Base-by-base conservation (phyloP, 495 filamentous ascomycete species). In the Penicillium manginii region DNA sequence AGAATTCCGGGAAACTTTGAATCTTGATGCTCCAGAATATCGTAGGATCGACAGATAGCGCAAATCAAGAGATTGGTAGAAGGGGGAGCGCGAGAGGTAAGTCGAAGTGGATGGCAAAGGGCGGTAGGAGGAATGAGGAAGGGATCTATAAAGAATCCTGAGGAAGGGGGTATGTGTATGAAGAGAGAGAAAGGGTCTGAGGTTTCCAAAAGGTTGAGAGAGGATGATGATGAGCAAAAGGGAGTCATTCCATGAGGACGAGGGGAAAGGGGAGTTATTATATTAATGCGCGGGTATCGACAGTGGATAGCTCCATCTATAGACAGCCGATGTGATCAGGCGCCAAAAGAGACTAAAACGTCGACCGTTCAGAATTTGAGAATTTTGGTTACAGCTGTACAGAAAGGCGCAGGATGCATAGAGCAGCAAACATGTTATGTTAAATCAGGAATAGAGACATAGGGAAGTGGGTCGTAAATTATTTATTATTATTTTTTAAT, bases 311-410 rank as follows among this genome's bases (percentile, higher is more conserved):
- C 61, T 67, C 64, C 58, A 67, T 70, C 65, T 66, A 68, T 65
- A 64, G 55, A 59, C 19, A 47, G 45, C 22, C 50, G 63, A 73
- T 73, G 68, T 74, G 71, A 75, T 73, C 73, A 73, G 70, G 73
- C 73, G 67, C 62, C 67, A 75, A 67, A 71, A 64, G 57, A 60
- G 63, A 67, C 56, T 62, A 63, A 73, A 71, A 65, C 63, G 65
- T 73, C 65, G 70, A 74, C 67, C 61, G 67, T 73, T 70, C 69
- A 73, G 54, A 62, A 70, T 66, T 54, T 65, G 42, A 53, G 67
- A 64, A 71, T 74, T 77, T 75, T 64, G 72, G 72, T 77, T 69
- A 73, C 74, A 75, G 71, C 69, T 75, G 71, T 74, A 77, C 66
- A 74, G 64, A 63, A 57, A 62, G 54, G 63, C 66, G 66, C 68